Evolutionary conservation across 345 rosid species (phyloP), one percentile per base, ranked within the genome.

Genomic region (Barbarea vulgaris): DNA sequence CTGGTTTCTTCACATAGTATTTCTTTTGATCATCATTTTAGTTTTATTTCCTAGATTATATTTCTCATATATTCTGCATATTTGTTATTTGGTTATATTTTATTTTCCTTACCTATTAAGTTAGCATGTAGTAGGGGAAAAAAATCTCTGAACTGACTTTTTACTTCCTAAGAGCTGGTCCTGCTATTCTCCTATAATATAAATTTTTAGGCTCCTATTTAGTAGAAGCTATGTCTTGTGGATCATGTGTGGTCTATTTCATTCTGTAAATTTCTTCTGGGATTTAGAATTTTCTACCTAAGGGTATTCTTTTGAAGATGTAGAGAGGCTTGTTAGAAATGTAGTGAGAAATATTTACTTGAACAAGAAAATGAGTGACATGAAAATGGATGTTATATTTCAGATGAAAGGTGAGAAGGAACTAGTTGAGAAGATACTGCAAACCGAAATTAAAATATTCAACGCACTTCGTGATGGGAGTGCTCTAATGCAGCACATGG

Each of bases 321-420:
- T 30, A 58, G 55, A 57, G 30, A 68, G 25, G 36, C 25, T 44
- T 64, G 47, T 34, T 68, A 41, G 39, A 59, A 67, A 36, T 75
- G 3, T 44, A n/a, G 60, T 47, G 61, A 52, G 4, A 53, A 15
- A 30, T 54, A 63, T 44, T 44, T 44, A 42, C 36, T 42, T 13
- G 51, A 50, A 48, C 3, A 64, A 73, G 33, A 41, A 39, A 19
- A 18, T 74, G 42, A 57, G 52, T 75, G 17, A 36, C 53, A 28
- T 0, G 41, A 56, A 10, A 71, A 47, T 39, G 28, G 41, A 27
- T 64, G 60, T 9, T 65, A 37, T 57, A 13, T 77, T 56, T 64
- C 87, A 94, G 98, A 94, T 94, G 98, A 94, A 91, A 86, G 98
- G 98, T 59, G 97, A 94, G 78, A 89, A 80, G 83, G 97, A 90